Base-by-base conservation (phyloP, 768 basidiomycete species). In the Heimioporus sp. region DNA sequence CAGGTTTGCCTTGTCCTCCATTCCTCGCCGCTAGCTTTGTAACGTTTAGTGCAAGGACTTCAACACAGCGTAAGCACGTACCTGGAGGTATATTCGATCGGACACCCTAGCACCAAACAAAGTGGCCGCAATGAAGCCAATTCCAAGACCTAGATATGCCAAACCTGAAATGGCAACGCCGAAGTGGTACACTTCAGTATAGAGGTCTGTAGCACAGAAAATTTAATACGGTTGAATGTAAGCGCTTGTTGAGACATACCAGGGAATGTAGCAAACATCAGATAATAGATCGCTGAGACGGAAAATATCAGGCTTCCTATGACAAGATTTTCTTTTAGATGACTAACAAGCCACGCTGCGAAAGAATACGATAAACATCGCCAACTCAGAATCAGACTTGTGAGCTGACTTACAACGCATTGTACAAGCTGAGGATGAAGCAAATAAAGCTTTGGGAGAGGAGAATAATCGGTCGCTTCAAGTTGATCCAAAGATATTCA, bases 221-320 rank as follows among this genome's bases (percentile, higher is more conserved):
- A 49, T 15, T 34, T 17, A 13, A 17, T 46, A 16, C 35, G 19
- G 28, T 37, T 31, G 10, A 8, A 7, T 8, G 43, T 12, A 38
- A 0, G 8, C n/a, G 47, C 32, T 5, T 17, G 9, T 44, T 16
- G 19, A 35, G 36, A 79, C 75, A 15, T 69, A 55, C 75, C 60
- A 2, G 84, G 78, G 66, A 89, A 87, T 3, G 86, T 87, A 1
- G 85, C 69, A 59, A 86, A 85, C 77, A 85, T 81, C 38, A 90
- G 72, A 70, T 87, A 90, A 66, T 82, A 87, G 53, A 86, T 85
- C 20, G 84, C 65, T 71, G 30, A 37, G 5, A 12, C 35, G 16
- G 35, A 35, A 35, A 35, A 35, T 35, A 7, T 35, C 35, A 35
- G 21, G 16, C 40, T 11, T 6, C 7, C 24, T 28, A 28, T 28